A percentile compares a stretch with the other conserved stretches of the same genome.
Evolutionary conservation across 192 early-diverging fungal genomes (phyloP).

Genomic region (Chytriomyces sp.): DNA sequence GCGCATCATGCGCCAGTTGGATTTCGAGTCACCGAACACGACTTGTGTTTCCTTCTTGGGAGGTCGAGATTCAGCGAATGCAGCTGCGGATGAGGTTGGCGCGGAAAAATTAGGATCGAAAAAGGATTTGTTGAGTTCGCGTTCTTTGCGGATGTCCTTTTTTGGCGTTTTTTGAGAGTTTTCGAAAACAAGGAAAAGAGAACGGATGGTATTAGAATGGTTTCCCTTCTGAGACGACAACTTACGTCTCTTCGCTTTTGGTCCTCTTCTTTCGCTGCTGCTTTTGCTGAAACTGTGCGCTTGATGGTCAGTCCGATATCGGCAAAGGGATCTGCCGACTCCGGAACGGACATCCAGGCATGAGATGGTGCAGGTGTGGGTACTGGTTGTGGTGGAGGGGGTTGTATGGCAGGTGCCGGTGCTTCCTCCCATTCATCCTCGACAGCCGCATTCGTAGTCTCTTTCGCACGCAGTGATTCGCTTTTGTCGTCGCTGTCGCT

Average conservation of each 20-base stretch:
- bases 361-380: conserved; percentile 9
- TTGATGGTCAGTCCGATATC: conserved; percentile 7
- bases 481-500: conserved; percentile 39
- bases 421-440: background rate
- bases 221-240: conserved; percentile 10
- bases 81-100: background rate
- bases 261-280: conserved; percentile 22
- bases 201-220: background rate
- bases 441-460: background rate
- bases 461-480: conserved; percentile 34
- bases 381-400: conserved; percentile 4
- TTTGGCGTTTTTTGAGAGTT: too few species aligned
- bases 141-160: conserved; percentile 36
- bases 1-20: conserved; percentile 82
- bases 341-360: conserved; percentile 43
- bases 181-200: background rate
- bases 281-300: background rate
- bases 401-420: background rate
- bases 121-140: conserved; percentile 53
- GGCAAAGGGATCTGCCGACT: background rate
- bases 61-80: too few species aligned
- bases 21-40: conserved; percentile 56
- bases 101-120: conserved; percentile 24
- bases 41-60: background rate
- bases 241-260: conserved; percentile 33